Conservation (phyloP, 192 early-diverging fungal genomes). For the Rhizophagus sp. region DNA sequence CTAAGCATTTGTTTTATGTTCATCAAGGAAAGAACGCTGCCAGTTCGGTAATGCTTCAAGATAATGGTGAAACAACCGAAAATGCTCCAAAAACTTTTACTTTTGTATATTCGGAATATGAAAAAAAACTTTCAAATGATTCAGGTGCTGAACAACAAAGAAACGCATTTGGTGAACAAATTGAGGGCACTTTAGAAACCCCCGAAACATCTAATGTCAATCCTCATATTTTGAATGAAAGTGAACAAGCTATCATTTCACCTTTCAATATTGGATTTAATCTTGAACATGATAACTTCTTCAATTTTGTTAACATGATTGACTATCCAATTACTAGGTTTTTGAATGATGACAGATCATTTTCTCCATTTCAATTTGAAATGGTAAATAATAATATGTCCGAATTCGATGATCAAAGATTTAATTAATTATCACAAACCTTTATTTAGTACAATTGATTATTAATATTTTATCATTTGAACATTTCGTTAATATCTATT, state of each 20-base stretch:
- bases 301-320: neutral
- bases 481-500: no score
- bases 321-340: neutral
- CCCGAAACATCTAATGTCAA: neutral
- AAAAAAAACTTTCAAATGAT: neutral
- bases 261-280: neutral
- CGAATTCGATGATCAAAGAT: no score
- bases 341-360: neutral
- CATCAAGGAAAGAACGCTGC: neutral
- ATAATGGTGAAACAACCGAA: neutral
- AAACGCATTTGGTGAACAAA: neutral
- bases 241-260: neutral
- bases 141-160: neutral
- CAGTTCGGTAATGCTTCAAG: neutral
- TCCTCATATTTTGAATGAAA: neutral
- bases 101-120: neutral
- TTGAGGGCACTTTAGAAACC: neutral
- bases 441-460: no score
- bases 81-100: neutral
- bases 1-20: neutral
- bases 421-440: no score
- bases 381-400: no score
- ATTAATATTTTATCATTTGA: no score
- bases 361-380: no score
- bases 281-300: neutral